These are phyloP conservation scores for Coprinellus micaceus DNA, from an alignment of 768 basidiomycete species.

Conservation along the genomic window DNA sequence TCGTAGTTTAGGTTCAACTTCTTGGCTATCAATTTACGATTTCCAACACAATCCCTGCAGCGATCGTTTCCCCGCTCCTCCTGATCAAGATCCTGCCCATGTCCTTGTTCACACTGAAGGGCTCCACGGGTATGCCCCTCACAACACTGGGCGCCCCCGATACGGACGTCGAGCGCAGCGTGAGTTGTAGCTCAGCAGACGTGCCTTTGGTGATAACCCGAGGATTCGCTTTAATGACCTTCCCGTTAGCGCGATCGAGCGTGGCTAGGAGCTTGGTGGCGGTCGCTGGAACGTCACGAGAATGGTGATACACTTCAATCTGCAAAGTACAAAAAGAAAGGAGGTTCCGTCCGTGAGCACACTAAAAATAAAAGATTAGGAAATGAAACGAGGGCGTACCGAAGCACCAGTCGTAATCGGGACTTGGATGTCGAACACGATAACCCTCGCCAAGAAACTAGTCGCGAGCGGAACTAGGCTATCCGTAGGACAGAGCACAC, in stretches of 20 bases:
- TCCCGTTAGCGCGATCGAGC: conserved; percentile 75
- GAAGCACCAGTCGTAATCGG: conserved; percentile 87
- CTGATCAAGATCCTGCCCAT: conserved; percentile 92
- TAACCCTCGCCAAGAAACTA: conserved; percentile 79
- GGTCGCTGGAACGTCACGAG: conserved; percentile 86
- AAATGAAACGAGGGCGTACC: conserved; percentile 38
- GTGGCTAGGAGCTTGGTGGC: conserved; percentile 76
- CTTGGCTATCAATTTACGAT: conserved; percentile 19
- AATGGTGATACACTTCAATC: conserved; percentile 96
- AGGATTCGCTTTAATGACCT: conserved; percentile 72
- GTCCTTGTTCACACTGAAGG: conserved; percentile 85
- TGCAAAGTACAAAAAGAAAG: conserved; percentile 20
- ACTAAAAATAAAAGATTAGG: neutral
- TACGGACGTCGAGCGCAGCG: conserved; percentile 55
- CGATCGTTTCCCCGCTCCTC: conserved; percentile 90
- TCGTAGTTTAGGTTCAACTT: neutral
- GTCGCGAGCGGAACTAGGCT: conserved; percentile 74
- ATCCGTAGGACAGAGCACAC: conserved; percentile 75
- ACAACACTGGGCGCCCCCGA: conserved; percentile 42
- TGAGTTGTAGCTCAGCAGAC: conserved; percentile 85
- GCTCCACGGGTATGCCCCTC: conserved; percentile 78
- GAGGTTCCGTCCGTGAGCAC: neutral
- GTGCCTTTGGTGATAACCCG: conserved; percentile 72
- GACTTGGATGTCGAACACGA: conserved; percentile 88
- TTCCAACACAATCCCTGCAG: conserved; percentile 67